Base-by-base conservation (phyloP, 192 early-diverging fungal species). In the Oehlia diaphana region DNA sequence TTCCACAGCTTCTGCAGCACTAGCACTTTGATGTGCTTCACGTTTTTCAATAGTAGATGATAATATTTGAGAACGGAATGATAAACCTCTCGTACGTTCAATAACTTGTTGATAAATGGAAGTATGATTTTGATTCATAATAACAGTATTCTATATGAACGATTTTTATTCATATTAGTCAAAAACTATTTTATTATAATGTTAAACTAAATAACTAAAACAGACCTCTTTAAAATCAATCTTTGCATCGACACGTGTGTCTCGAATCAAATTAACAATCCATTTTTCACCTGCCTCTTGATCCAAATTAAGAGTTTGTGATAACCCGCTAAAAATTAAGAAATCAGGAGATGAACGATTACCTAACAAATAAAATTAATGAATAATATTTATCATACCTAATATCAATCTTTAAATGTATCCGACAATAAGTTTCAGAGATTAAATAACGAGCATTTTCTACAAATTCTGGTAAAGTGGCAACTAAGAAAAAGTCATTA, bases 211-310 rank as follows among this genome's bases (percentile, higher is more conserved):
- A n/a, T 28, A 70, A 84, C 21, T 19, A 63, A 47, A 23, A 53
- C 61, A 19, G 77, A 93, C 92, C 82, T 94, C 94, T 85, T 96
- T 89, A 79, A 91, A 93, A 83, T 99, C 96, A 81, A 99, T 94
- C 91, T 99, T 99, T 81, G 96, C 97, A 76, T 99, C 96, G 81
- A 98, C 95, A 81, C 95, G 90, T 26, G 96, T 96, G 79, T 97
- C 95, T 58, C 96, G 92, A 84, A 99, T 97, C 73, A 99, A 88
- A 88, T 99, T 95, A 63, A 96, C 96, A 72, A 99, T 96, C 96
- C 96, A 98, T 86, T 97, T 97, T 83, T 98, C 96, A 73, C 96
- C 96, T 82, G 94, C 93, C 80, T 95, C 95, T 82, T 92, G 90
- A 82, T 88, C 89, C 89, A 98, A 89, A 82, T 94, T 94, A 63